These are phyloP conservation scores for Meyerozyma carpophila DNA, from an alignment of 1,139 yeast species.

Conservation along the genomic window DNA sequence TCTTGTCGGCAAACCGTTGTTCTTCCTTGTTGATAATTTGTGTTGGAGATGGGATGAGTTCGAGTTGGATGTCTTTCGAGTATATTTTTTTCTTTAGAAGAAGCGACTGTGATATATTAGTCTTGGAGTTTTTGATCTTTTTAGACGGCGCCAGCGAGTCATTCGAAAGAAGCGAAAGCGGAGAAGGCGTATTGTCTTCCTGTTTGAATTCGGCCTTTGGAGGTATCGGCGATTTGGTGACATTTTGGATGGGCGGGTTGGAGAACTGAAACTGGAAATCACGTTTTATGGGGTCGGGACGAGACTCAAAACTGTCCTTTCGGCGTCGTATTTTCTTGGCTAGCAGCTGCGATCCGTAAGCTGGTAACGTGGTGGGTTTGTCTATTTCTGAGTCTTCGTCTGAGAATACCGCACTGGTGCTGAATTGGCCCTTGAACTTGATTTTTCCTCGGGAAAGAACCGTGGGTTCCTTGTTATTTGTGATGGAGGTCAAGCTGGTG, in stretches of 20 bases:
- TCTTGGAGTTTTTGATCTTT: conserved; percentile 7
- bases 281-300: conserved; percentile 13
- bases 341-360: conserved; percentile 15
- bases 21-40: conserved; percentile 1
- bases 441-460: conserved; percentile 2
- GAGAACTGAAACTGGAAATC: conserved; percentile 31
- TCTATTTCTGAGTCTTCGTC: conserved; percentile 36
- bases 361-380: conserved; percentile 8
- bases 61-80: conserved; percentile 37
- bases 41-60: conserved; percentile 15
- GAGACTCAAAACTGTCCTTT: conserved; percentile 9
- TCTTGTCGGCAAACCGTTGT: not conserved
- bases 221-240: conserved; percentile 1
- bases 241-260: conserved; percentile 6
- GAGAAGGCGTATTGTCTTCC: conserved; percentile 18
- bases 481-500: conserved; percentile 8
- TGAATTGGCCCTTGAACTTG: not conserved
- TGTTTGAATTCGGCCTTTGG: conserved; percentile 1
- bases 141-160: conserved; percentile 2
- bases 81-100: conserved; percentile 28
- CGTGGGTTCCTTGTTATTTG: not conserved
- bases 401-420: conserved; percentile 20
- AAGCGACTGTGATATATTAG: conserved; percentile 15
- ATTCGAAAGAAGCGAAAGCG: conserved; percentile 13
- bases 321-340: conserved; percentile 6